Evolutionary conservation across 352 stramenopile genomes (phyloP).

Genomic region (Globisporangium echinulatum): DNA sequence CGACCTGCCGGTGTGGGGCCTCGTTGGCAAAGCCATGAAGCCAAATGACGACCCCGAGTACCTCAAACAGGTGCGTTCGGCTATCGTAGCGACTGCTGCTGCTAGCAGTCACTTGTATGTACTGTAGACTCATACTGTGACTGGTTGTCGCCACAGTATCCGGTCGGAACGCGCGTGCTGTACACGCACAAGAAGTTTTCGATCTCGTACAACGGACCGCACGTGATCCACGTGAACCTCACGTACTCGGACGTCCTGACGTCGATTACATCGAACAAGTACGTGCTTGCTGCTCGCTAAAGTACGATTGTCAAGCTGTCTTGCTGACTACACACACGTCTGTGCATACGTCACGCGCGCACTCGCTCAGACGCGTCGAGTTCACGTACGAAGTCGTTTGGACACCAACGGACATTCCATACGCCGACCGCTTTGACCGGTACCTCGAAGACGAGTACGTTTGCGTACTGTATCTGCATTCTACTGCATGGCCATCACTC

Average conservation of each 20-base stretch:
- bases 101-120: no score
- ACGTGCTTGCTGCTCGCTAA: neutral
- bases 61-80: slow-evolving; percentile 51
- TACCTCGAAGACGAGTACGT: slow-evolving; percentile 96
- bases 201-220: slow-evolving; percentile 95
- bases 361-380: slow-evolving; percentile 53
- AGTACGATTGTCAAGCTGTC: no score
- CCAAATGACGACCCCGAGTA: slow-evolving; percentile 76
- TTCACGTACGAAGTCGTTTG: slow-evolving; percentile 96
- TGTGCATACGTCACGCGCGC: no score
- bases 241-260: slow-evolving; percentile 90
- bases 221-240: slow-evolving; percentile 98
- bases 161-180: slow-evolving; percentile 80
- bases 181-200: slow-evolving; percentile 97
- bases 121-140: no score
- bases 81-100: neutral
- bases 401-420: slow-evolving; percentile 87
- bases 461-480: neutral
- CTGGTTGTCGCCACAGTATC: slow-evolving; percentile 25
- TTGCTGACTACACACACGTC: no score
- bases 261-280: slow-evolving; percentile 82
- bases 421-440: slow-evolving; percentile 95
- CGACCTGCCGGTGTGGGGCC: slow-evolving; percentile 97
- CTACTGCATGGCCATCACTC: neutral
- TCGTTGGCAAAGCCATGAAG: slow-evolving; percentile 96